Conservation (phyloP, 768 basidiomycete genomes). For the Imleria badia region DNA sequence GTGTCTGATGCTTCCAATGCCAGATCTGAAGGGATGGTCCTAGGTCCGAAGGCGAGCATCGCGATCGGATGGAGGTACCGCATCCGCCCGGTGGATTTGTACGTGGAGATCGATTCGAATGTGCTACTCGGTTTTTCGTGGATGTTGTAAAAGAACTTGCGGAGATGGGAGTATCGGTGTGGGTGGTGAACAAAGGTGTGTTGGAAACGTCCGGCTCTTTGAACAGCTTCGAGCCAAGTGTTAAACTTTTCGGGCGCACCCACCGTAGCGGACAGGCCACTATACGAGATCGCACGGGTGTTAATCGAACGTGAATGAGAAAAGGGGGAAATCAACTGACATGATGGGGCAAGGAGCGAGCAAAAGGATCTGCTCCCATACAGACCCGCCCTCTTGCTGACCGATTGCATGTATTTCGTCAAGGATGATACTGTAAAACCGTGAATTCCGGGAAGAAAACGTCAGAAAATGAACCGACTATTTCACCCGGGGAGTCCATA, state of each 20-base stretch:
- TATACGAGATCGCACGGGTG: conserved; percentile 20
- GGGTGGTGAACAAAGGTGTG: conserved; percentile 62
- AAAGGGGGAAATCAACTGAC: conserved; percentile 39
- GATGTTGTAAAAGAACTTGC: conserved; percentile 60
- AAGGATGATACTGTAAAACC: conserved; percentile 55
- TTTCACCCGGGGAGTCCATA: conserved; percentile 64
- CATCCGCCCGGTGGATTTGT: conserved; percentile 40
- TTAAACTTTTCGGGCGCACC: conserved; percentile 66
- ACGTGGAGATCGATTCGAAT: conserved; percentile 39
- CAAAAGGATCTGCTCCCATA: conserved; percentile 76
- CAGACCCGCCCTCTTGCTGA: conserved; percentile 64
- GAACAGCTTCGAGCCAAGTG: conserved; percentile 61
- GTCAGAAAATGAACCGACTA: conserved; percentile 37
- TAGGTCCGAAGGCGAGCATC: conserved; percentile 52
- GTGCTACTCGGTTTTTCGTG: conserved; percentile 11
- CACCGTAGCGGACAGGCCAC: conserved; percentile 71
- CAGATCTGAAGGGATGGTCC: conserved; percentile 57
- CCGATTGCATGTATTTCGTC: conserved; percentile 62
- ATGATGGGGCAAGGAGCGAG: conserved; percentile 72
- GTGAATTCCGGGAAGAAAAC: neutral
- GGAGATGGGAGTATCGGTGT: conserved; percentile 71
- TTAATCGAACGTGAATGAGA: neutral
- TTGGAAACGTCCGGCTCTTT: conserved; percentile 54
- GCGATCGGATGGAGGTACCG: conserved; percentile 66
- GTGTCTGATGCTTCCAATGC: conserved; percentile 61